Evolutionary conservation across 495 filamentous ascomycete genomes (phyloP).

Genomic region (Penicillium steckii): DNA sequence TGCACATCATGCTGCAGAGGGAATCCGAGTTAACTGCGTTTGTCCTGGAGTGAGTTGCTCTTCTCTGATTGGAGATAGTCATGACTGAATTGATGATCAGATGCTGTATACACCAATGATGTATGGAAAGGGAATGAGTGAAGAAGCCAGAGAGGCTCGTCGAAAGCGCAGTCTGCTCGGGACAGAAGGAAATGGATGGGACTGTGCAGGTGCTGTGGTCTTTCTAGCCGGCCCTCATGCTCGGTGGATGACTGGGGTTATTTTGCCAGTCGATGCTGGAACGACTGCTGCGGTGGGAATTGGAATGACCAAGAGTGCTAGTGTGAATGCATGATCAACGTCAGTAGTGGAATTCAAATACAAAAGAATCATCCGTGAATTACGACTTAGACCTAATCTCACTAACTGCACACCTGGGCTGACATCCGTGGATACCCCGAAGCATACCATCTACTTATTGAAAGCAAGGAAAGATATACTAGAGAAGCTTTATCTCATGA

Average conservation of each 20-base stretch:
- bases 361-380: no score
- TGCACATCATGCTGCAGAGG: constrained; percentile 51
- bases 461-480: no score
- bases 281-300: constrained; percentile 37
- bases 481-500: no score
- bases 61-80: neutral
- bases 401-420: no score
- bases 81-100: constrained; percentile 2
- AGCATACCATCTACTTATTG: no score
- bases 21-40: constrained; percentile 59
- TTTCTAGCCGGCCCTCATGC: constrained; percentile 49
- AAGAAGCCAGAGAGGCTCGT: constrained; percentile 45
- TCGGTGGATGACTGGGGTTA: constrained; percentile 49
- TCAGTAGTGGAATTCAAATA: no score
- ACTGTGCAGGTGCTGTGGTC: constrained; percentile 34
- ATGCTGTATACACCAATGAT: constrained; percentile 65
- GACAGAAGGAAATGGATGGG: constrained; percentile 56
- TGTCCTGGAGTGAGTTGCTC: constrained; percentile 45
- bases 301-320: constrained; percentile 26
- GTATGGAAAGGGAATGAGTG: constrained; percentile 50
- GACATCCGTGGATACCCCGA: no score
- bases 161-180: constrained; percentile 49
- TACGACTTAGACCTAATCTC: no score
- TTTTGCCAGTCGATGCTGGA: constrained; percentile 51
- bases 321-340: constrained; percentile 24